Evolutionary conservation across 1,284 basidiomycete species (phyloP), one percentile per base, ranked within the genome.

Genomic region (Lentinula novae-zelandiae): DNA sequence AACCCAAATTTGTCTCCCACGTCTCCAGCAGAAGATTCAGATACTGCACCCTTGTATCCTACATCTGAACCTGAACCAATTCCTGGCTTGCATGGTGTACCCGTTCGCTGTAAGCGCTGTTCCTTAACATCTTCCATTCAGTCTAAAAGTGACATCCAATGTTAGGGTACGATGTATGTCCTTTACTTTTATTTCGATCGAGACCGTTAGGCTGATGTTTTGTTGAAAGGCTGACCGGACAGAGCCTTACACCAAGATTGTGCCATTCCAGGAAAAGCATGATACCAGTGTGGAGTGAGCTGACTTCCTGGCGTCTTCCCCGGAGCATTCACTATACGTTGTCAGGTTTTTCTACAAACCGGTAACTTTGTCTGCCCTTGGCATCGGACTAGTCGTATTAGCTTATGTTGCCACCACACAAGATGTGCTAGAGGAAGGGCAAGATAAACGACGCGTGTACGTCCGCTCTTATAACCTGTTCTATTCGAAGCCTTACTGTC

Each of bases 331-430:
- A 46, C n/a, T 10, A 31, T 5, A 0, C 36, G 7, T 51, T 51
- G 20, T 5, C 33, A 92, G 90, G 68, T 93, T 92, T 74, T 90
- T 93, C 71, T 93, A 89, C 75, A 90, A 89, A 63, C 91, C 90
- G 2, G 76, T 90, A 48, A 93, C 91, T 0, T 74, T 93, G 55
- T 85, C 89, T 9, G 84, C 87, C 22, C 81, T 93, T 44, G 78
- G 85, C 4, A 70, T 80, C 54, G 88, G 85, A 7, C 75, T 93
- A 62, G 75, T 83, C 38, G 76, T 86, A 9, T 76, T 93, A 60
- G 89, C 88, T 0, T 92, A 93, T 73, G 80, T 92, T 50, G 90
- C 90, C 10, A 92, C 83, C 67, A 86, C 90, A 2, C 82, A 89
- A 67, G 89, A 92, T 70, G 84, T 93, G 27, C 73, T 93, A 52